A percentile compares a stretch with the other conserved stretches of the same genome.
phyloP scores from a whole-genome alignment of 2,329 filamentous ascomycete species.

The Verticillium tricorpus region DNA sequence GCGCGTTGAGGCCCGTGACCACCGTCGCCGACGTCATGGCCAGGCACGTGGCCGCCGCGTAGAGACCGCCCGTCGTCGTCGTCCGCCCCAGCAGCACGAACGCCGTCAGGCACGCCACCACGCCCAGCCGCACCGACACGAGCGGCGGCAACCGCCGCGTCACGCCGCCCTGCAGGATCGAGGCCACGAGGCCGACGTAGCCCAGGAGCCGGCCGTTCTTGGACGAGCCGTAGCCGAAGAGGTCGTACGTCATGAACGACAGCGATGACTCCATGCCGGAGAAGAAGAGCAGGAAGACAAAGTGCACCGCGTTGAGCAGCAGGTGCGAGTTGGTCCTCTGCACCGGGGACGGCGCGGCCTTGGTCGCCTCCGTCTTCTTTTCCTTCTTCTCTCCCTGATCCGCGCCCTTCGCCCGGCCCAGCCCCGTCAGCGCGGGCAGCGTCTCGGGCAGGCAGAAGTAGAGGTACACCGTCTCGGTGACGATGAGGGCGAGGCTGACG shows the following conservation, averaged over 20 bases:
- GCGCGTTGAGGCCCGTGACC: slow-evolving; percentile 85
- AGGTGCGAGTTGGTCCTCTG: slow-evolving; percentile 76
- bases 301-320: slow-evolving; percentile 79
- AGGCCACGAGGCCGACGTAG: slow-evolving; percentile 86
- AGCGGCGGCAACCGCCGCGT: slow-evolving; percentile 81
- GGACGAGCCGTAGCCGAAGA: slow-evolving; percentile 76
- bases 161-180: slow-evolving; percentile 88
- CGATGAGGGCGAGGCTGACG: slow-evolving; percentile 78
- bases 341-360: slow-evolving; percentile 8
- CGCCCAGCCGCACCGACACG: slow-evolving; percentile 72
- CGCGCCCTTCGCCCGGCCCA: slow-evolving; percentile 16
- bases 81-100: slow-evolving; percentile 76
- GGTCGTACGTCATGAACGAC: slow-evolving; percentile 94
- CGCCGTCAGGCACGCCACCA: slow-evolving; percentile 70
- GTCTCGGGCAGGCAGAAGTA: slow-evolving; percentile 86
- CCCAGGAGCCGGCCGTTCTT: slow-evolving; percentile 84
- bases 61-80: slow-evolving; percentile 64
- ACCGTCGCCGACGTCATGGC: slow-evolving; percentile 92
- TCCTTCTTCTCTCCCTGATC: slow-evolving; percentile 21
- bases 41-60: slow-evolving; percentile 75
- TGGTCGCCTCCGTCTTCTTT: slow-evolving; percentile 18
- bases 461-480: slow-evolving; percentile 83
- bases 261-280: slow-evolving; percentile 97
- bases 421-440: slow-evolving; percentile 53
- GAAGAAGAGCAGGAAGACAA: slow-evolving; percentile 92